Evolutionary conservation across 139 green algal genomes (phyloP).

Genomic region (Desmodesmus armatus): DNA sequence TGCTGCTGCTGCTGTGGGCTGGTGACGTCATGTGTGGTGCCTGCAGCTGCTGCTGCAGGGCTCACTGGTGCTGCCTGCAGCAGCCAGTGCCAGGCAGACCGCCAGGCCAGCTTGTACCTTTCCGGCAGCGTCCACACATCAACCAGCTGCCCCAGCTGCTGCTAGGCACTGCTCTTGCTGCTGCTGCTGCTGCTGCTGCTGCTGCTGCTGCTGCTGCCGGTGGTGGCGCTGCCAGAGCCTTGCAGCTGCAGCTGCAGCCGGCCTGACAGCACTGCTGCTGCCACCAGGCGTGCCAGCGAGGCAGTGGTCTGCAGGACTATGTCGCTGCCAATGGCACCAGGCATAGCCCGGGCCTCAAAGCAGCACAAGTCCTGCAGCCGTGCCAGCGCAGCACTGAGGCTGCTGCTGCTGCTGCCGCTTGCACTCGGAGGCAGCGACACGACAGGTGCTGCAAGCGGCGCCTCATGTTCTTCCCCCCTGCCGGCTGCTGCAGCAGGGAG

Average conservation of each 20-base stretch:
- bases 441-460: too few relatives aligned
- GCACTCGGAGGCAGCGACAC: too few relatives aligned
- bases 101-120: neutral
- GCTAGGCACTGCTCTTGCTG: neutral
- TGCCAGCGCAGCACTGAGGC: neutral
- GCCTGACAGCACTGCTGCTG: neutral
- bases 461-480: neutral
- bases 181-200: slow-evolving; percentile 8
- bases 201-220: slow-evolving; percentile 21
- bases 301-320: neutral
- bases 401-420: too few relatives aligned
- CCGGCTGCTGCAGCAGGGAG: neutral
- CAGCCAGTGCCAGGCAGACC: slow-evolving; percentile 5
- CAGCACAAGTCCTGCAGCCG: slow-evolving; percentile 7
- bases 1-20: neutral
- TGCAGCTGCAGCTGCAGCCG: neutral
- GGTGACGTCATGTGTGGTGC: neutral
- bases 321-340: neutral
- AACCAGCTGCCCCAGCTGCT: neutral
- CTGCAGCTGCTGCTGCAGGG: neutral
- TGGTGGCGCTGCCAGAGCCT: too few relatives aligned
- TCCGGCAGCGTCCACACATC: neutral
- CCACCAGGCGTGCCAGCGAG: neutral
- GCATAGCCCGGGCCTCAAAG: too few relatives aligned
- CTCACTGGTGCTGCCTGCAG: slow-evolving; percentile 4